Evolutionary conservation across 257 asterid genomes (phyloP), one percentile per base, ranked within the genome.

Genomic region (Rehmannia glutinosa): DNA sequence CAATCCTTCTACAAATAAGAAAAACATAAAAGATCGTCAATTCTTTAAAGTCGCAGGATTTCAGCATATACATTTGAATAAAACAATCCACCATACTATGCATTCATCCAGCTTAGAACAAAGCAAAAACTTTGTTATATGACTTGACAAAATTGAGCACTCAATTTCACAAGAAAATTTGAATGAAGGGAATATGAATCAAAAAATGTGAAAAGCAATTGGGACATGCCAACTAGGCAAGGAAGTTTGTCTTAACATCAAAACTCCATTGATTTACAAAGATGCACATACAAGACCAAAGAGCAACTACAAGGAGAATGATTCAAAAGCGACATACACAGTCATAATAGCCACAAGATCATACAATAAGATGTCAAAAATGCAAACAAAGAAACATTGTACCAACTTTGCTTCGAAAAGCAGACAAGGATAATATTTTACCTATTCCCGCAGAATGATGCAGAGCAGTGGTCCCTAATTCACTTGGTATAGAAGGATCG

Each of bases 361-460:
- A 33, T 10, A 33, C 58, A 32, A 21, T 21, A 1, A 46, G 24
- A 46, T 6, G 17, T 46, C 17, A 17, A n/a, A n/a, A 23, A 2
- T 17, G 51, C 21, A 61, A 38, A 7, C 32, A 19, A 41, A 5
- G 41, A 54, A 68, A 65, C 11, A 33, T 32, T 25, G 13, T 20
- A 24, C 45, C 30, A 49, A 13, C 30, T 45, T 36, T 6, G 51
- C 51, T 32, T 30, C 32, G 35, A 61, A 36, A 57, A 35, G 54
- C 24, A 63, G 27, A 56, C 8, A 46, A 39, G 23, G 66, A 57
- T 47, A 19, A 21, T 46, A 69, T 30, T 59, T 35, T 65, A 93
- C 99, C 99, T 75, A 73, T 81, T 80, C 96, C 97, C 0, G 97
- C 95, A 54, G 95, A 47, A 71, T 88, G 96, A 80, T 94, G 99